Percentiles rank a stretch among this genome's conserved stretches.
These are phyloP conservation scores for Yarrowia sp. DNA, from an alignment of 805 yeast genomes.

Conservation along the genomic window DNA sequence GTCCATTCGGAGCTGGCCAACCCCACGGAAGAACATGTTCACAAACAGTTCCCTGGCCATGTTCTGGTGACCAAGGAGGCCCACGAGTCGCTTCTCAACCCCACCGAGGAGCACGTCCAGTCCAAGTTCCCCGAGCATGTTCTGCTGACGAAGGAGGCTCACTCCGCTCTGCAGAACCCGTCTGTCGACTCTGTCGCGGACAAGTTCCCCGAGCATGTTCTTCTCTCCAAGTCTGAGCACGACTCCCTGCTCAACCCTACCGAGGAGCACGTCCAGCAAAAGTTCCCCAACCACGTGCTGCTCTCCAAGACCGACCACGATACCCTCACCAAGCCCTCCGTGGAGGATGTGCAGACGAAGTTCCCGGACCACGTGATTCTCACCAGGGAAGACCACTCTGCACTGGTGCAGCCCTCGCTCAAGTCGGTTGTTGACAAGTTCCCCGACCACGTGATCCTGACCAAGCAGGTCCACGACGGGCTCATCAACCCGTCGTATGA, in stretches of 20 bases:
- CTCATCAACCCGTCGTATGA: not conserved
- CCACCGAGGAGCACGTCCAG: not conserved
- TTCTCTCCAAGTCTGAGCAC: not conserved
- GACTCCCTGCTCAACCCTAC: not conserved
- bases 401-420: no score
- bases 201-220: no score
- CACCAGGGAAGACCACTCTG: not conserved
- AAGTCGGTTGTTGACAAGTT: no score
- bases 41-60: conserved; percentile 21
- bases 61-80: not conserved
- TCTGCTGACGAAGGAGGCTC: not conserved
- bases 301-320: not conserved
- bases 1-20: not conserved
- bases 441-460: not conserved
- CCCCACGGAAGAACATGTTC: not conserved
- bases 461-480: not conserved
- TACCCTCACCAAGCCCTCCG: not conserved
- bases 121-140: not conserved
- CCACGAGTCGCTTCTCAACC: not conserved
- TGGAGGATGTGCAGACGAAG: not conserved
- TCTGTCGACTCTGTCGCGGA: not conserved
- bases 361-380: conserved; percentile 16
- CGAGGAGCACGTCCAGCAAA: not conserved
- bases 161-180: not conserved
- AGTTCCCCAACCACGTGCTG: not conserved